These are phyloP conservation scores for Martiniozyma abietophila DNA, from an alignment of 805 yeast genomes.

Conservation along the genomic window DNA sequence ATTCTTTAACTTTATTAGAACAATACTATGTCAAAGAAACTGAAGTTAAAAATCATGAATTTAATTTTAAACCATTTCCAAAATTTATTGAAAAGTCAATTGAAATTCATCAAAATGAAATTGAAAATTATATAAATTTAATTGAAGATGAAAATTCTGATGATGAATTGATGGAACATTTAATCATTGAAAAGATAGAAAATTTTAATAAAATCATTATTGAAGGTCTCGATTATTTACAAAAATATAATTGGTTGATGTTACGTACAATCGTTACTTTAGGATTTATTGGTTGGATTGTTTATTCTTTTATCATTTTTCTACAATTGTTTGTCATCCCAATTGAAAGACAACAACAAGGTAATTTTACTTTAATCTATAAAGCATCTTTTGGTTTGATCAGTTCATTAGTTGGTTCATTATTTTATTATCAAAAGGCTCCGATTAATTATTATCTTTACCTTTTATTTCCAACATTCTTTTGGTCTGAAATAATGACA, in stretches of 20 bases:
- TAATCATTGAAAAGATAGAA: slow-evolving; percentile 52
- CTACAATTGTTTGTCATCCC: slow-evolving; percentile 64
- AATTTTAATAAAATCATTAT: slow-evolving; percentile 61
- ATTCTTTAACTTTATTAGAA: slow-evolving; percentile 76
- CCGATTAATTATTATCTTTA: slow-evolving; percentile 86
- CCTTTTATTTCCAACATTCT: slow-evolving; percentile 73
- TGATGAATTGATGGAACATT: slow-evolving; percentile 31
- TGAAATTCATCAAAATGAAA: slow-evolving; percentile 35
- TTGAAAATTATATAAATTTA: slow-evolving; percentile 37
- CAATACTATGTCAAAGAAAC: slow-evolving; percentile 83
- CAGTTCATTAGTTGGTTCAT: slow-evolving; percentile 37
- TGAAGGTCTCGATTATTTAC: slow-evolving; percentile 76
- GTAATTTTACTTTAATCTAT: not conserved
- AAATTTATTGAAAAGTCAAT: slow-evolving; percentile 46
- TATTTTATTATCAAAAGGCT: slow-evolving; percentile 67
- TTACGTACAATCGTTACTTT: slow-evolving; percentile 78
- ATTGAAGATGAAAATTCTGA: slow-evolving; percentile 22
- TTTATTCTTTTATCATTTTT: slow-evolving; percentile 73
- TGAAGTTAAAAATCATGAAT: slow-evolving; percentile 61
- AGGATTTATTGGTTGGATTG: slow-evolving; percentile 95
- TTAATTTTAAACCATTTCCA: slow-evolving; percentile 61
- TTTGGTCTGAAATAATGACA: slow-evolving; percentile 70
- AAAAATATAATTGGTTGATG: slow-evolving; percentile 89
- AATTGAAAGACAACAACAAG: slow-evolving; percentile 5
- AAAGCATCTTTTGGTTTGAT: slow-evolving; percentile 17